Conservation (phyloP, 257 asterid genomes). For the Nemophila menziesii region DNA sequence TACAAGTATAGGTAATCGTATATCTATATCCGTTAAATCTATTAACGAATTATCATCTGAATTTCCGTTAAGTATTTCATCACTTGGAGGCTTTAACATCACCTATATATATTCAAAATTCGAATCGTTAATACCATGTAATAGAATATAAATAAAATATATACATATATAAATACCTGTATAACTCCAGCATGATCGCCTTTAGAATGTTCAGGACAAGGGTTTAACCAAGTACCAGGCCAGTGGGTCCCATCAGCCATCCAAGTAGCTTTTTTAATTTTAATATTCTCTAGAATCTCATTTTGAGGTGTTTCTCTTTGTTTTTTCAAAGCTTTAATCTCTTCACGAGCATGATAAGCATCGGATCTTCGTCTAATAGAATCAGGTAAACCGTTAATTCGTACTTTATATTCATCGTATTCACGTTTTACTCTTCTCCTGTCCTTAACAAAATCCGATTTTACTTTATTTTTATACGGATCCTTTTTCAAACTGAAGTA, state of each 20-base stretch:
- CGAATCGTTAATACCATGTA: neutral
- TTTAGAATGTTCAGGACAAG: constrained; percentile 4
- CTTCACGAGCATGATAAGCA: constrained; percentile 10
- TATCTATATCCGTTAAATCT: neutral
- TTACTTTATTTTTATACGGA: constrained; percentile 12
- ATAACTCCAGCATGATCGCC: constrained; percentile 13
- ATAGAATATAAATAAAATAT: neutral
- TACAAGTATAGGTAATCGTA: constrained; percentile 10
- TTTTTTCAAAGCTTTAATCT: constrained; percentile 6
- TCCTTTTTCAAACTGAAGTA: constrained; percentile 11
- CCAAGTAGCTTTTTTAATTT: constrained; percentile 11
- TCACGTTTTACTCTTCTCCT: constrained; percentile 13
- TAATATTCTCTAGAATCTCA: constrained; percentile 4
- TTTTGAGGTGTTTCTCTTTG: constrained; percentile 3
- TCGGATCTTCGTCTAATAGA: constrained; percentile 9
- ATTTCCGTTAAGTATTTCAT: constrained; percentile 1
- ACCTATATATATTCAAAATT: neutral
- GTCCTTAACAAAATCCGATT: constrained; percentile 16
- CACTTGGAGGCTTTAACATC: constrained; percentile 7
- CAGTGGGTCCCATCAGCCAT: constrained; percentile 13
- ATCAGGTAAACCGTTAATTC: constrained; percentile 7
- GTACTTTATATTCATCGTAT: constrained; percentile 11
- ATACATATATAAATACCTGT: constrained; percentile 1
- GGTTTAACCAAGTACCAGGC: constrained; percentile 8
- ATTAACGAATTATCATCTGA: neutral